phyloP scores from a whole-genome alignment of 1,284 basidiomycete species.

The Irpex sp. region DNA sequence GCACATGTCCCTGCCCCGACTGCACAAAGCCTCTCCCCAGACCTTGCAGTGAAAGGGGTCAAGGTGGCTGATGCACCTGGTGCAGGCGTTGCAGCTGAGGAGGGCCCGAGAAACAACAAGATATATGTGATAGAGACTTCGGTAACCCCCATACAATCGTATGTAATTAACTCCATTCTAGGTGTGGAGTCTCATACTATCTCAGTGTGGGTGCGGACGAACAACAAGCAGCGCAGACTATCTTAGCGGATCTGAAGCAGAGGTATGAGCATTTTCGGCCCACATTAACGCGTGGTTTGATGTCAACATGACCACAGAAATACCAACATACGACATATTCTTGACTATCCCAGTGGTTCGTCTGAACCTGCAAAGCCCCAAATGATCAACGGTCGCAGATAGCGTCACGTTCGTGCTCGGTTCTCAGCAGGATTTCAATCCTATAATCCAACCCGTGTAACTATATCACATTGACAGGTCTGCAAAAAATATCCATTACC shows the following conservation, averaged over 20 bases:
- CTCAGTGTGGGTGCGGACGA: slow-evolving; percentile 30
- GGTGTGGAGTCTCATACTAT: slow-evolving; percentile 5
- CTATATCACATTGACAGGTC: no score
- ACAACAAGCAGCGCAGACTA: slow-evolving; percentile 42
- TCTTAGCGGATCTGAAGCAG: slow-evolving; percentile 60
- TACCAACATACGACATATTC: slow-evolving; percentile 48
- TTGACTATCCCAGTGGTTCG: slow-evolving; percentile 38
- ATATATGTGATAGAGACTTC: slow-evolving; percentile 76
- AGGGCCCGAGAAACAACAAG: slow-evolving; percentile 44
- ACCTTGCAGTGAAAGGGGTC: slow-evolving; percentile 55
- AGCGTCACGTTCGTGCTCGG: background rate
- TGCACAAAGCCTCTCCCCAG: slow-evolving; percentile 60
- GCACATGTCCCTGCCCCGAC: slow-evolving; percentile 31
- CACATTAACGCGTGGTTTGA: slow-evolving; percentile 1
- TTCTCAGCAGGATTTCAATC: no score
- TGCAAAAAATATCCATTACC: background rate
- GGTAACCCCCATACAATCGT: slow-evolving; percentile 28
- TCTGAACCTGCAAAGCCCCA: background rate
- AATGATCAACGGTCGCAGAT: background rate
- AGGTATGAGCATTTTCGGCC: slow-evolving; percentile 36
- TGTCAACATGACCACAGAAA: slow-evolving; percentile 42
- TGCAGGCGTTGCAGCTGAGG: slow-evolving; percentile 46
- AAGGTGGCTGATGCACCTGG: slow-evolving; percentile 72
- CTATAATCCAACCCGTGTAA: no score
- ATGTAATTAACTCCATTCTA: slow-evolving; percentile 5